A percentile compares a stretch with the other conserved stretches of the same genome.
These are phyloP conservation scores for Suillus variegatus DNA, from an alignment of 768 basidiomycete species.

Conservation along the genomic window DNA sequence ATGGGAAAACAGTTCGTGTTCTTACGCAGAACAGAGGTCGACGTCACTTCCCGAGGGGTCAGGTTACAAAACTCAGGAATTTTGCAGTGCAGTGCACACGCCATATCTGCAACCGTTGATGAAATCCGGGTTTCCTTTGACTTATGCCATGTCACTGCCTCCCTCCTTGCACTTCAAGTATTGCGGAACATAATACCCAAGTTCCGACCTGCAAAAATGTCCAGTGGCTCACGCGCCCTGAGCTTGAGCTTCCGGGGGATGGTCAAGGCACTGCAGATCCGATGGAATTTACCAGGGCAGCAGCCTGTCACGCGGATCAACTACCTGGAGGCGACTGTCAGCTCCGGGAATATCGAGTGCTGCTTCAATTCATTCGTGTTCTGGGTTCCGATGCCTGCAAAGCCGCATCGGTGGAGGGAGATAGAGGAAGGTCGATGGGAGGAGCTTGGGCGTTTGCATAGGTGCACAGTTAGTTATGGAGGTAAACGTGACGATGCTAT, in stretches of 20 bases:
- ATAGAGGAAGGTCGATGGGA: slow-evolving; percentile 60
- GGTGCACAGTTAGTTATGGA: slow-evolving; percentile 45
- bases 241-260: slow-evolving; percentile 28
- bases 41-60: slow-evolving; percentile 23
- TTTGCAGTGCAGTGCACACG: slow-evolving; percentile 30
- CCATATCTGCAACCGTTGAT: slow-evolving; percentile 52
- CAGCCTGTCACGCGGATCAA: slow-evolving; percentile 42
- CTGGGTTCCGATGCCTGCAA: slow-evolving; percentile 57
- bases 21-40: slow-evolving; percentile 35
- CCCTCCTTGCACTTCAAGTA: slow-evolving; percentile 52
- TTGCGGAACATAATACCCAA: slow-evolving; percentile 43
- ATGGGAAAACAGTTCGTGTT: slow-evolving; percentile 44
- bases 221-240: slow-evolving; percentile 10
- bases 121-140: slow-evolving; percentile 54
- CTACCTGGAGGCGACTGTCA: slow-evolving; percentile 22
- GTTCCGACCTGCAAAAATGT: neutral
- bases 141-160: slow-evolving; percentile 69
- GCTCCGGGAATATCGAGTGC: slow-evolving; percentile 26
- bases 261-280: slow-evolving; percentile 49
- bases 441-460: slow-evolving; percentile 63
- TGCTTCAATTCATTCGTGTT: slow-evolving; percentile 46
- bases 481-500: slow-evolving; percentile 40
- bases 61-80: slow-evolving; percentile 12
- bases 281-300: slow-evolving; percentile 49
- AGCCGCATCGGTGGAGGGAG: slow-evolving; percentile 37